Evolutionary conservation across 2,329 filamentous ascomycete species (phyloP).

Genomic region (Monilinia laxa): DNA sequence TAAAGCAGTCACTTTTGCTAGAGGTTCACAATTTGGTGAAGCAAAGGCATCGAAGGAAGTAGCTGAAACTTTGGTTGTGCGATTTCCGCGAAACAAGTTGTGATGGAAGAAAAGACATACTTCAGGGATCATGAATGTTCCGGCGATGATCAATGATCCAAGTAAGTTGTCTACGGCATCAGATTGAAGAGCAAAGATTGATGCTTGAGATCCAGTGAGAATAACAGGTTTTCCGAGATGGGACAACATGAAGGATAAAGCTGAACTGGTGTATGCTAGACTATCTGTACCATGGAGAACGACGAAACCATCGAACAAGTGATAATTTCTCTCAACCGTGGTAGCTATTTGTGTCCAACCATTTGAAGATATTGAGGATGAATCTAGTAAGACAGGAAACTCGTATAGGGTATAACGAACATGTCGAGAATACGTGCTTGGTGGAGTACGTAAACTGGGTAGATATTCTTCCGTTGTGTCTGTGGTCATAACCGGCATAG

Average conservation of each 20-base stretch:
- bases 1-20: conserved; percentile 61
- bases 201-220: conserved; percentile 62
- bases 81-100: conserved; percentile 67
- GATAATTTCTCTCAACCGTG: conserved; percentile 62
- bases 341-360: conserved; percentile 68
- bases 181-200: conserved; percentile 69
- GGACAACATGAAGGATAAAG: conserved; percentile 71
- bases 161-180: conserved; percentile 72
- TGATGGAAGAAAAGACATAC: conserved; percentile 75
- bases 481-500: conserved; percentile 38
- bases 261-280: conserved; percentile 67
- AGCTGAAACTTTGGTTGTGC: conserved; percentile 67
- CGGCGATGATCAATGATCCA: conserved; percentile 67
- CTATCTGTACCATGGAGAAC: conserved; percentile 72
- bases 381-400: conserved; percentile 67
- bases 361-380: conserved; percentile 67
- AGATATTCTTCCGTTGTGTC: conserved; percentile 34
- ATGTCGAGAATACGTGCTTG: conserved; percentile 61
- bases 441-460: conserved; percentile 54
- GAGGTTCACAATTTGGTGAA: conserved; percentile 63
- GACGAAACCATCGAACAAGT: conserved; percentile 68
- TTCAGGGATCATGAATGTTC: conserved; percentile 73
- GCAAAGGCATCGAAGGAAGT: conserved; percentile 68
- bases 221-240: conserved; percentile 71
- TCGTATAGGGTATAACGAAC: conserved; percentile 68